Percentiles rank a stretch among this genome's conserved stretches.
Evolutionary conservation across 345 rosid species (phyloP).

Genomic region (Eutrema heterophyllum): DNA sequence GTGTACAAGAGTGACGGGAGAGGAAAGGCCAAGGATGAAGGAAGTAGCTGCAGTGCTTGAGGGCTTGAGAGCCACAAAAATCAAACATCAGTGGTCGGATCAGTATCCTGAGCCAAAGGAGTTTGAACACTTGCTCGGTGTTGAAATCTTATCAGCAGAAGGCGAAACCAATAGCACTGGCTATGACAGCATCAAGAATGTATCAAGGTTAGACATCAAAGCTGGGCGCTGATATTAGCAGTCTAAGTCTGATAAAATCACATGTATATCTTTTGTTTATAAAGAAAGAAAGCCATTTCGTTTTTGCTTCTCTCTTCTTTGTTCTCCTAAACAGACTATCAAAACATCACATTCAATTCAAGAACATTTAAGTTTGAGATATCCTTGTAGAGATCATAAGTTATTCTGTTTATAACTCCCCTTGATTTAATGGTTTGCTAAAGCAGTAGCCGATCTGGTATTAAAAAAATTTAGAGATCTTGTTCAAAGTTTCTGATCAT

Average conservation of each 20-base stretch:
- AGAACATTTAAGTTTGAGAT: no score
- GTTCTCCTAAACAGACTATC: no score
- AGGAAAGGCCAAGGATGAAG: slow-evolving; percentile 36
- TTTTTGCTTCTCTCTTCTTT: neutral
- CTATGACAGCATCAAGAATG: slow-evolving; percentile 22
- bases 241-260: neutral
- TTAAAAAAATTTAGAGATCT: no score
- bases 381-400: no score
- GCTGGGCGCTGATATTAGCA: neutral
- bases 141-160: neutral
- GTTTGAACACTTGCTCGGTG: slow-evolving; percentile 9
- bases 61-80: neutral
- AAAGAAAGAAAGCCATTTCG: neutral
- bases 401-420: neutral
- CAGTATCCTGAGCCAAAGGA: neutral
- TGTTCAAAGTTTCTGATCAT: no score
- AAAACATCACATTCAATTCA: no score
- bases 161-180: neutral
- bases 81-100: slow-evolving; percentile 14
- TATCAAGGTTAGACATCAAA: neutral
- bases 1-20: slow-evolving; percentile 31
- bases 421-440: no score
- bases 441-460: no score
- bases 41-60: slow-evolving; percentile 35
- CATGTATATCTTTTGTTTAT: neutral